Base-by-base conservation (phyloP, 306 rosid genomes). In the Glycine latifolia region DNA sequence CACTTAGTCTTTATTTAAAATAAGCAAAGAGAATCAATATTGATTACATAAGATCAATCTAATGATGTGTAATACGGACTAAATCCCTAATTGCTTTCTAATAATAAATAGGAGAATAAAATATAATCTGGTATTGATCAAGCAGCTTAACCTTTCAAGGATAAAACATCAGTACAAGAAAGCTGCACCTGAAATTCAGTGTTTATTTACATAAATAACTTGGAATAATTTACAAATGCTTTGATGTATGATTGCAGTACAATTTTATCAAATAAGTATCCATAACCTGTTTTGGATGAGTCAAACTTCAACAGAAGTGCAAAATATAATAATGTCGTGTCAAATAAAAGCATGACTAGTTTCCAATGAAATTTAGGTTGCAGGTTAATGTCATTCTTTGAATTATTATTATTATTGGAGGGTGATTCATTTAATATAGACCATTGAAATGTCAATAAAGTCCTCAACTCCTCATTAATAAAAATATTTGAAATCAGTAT, bases 141-240 rank as follows among this genome's bases (percentile, higher is more conserved):
- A 31, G 50, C 67, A 73, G 50, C 77, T 48, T 43, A 82, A 65
- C 20, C 46, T 53, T 47, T 74, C 20, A 49, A 69, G 63, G 73
- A 84, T 59, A 44, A 73, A 77, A 72, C 14, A 63, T 71, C 61
- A 75, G 71, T 44, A 48, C 48, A 82, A 12, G 56, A 79, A 15
- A 62, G 53, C 79, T 67, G 80, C 26, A 75, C 16, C 78, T 52
- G 62, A 76, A 53, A 52, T 54, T 55, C 67, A 63, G 67, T 71
- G 59, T 17, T 37, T 68, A 83, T 50, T 48, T 26, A 59, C 44
- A 83, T 10, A 12, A 60, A 41, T 31, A 60, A 49, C 53, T 48
- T 26, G 33, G 39, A 68, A 58, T 37, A 48, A 37, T 35, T 56
- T 59, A 76, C 7, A 49, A 47, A 56, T 75, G 5, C 15, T 61